A percentile compares a stretch with the other conserved stretches of the same genome.
Evolutionary conservation across 192 early-diverging fungal genomes (phyloP).

Genomic region (Rhizophagus prolifer): DNA sequence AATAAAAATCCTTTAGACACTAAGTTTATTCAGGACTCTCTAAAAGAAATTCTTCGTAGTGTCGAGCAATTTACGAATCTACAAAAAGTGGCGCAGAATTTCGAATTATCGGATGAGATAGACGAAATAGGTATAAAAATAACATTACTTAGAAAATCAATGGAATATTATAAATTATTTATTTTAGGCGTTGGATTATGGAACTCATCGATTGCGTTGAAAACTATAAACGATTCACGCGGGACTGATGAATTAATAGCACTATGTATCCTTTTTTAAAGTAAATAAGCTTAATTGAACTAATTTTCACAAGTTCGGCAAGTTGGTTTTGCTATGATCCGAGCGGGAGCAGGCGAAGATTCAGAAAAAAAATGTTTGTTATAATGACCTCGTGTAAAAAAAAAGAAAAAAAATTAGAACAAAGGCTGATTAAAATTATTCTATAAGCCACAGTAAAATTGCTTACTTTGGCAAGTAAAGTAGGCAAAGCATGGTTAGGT

Average conservation of each 20-base stretch:
- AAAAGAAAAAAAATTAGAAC: not conserved
- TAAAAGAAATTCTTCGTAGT: slow-evolving; percentile 14
- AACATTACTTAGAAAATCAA: not conserved
- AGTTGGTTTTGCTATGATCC: slow-evolving; percentile 20
- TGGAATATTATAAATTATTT: not conserved
- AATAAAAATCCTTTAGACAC: slow-evolving; percentile 12
- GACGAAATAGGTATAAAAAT: slow-evolving; percentile 18
- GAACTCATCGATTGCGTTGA: slow-evolving; percentile 25
- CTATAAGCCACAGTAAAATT: slow-evolving; percentile 18
- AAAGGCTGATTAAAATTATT: not conserved
- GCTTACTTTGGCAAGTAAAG: slow-evolving; percentile 20
- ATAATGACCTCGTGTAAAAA: not conserved
- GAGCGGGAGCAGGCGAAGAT: not conserved
- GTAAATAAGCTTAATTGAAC: not conserved
- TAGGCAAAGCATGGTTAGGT: slow-evolving; percentile 29
- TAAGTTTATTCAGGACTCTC: not conserved
- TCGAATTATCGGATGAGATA: slow-evolving; percentile 21
- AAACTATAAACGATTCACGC: not conserved
- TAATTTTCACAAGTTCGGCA: slow-evolving; percentile 13
- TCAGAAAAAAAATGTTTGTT: slow-evolving; percentile 11
- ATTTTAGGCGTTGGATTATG: slow-evolving; percentile 13
- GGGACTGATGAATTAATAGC: slow-evolving; percentile 16
- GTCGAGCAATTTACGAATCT: slow-evolving; percentile 18
- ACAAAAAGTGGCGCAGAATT: not conserved
- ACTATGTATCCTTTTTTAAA: not conserved